phyloP scores from a whole-genome alignment of 129 eudicot genomes.

The Saposhnikovia divaricata region DNA sequence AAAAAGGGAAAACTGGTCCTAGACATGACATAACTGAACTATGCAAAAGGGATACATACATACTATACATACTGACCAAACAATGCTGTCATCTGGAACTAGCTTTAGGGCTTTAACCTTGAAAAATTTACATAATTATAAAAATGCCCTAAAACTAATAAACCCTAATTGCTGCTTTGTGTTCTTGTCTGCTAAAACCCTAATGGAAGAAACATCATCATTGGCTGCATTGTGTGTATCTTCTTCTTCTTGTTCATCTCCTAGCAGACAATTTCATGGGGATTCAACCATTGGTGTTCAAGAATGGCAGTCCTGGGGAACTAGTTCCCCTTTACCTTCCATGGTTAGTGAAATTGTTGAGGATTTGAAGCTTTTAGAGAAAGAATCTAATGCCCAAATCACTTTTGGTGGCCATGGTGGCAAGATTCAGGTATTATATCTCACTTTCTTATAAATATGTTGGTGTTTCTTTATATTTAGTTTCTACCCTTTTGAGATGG shows the following conservation, averaged over 20 bases:
- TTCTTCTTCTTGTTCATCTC: not conserved
- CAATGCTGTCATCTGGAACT: not conserved
- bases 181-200: constrained; percentile 1
- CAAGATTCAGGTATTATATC: constrained; percentile 36
- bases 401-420: constrained; percentile 87
- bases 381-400: constrained; percentile 48
- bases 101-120: constrained; percentile 5
- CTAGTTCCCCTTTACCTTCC: constrained; percentile 60
- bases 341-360: constrained; percentile 58
- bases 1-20: too few species aligned
- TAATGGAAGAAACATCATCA: constrained; percentile 5
- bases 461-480: not conserved
- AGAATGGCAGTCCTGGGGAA: constrained; percentile 96
- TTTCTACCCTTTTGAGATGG: not conserved
- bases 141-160: not conserved
- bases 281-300: constrained; percentile 33
- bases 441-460: not conserved
- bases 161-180: not conserved
- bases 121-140: constrained; percentile 6
- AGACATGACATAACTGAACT: too few species aligned
- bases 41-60: not conserved
- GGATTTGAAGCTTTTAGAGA: constrained; percentile 53
- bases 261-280: constrained; percentile 14
- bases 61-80: too few species aligned
- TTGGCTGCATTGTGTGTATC: not conserved